Evolutionary conservation across 2,329 filamentous ascomycete genomes (phyloP), one percentile per base, ranked within the genome.

Genomic region (Raffaelea albimanens): DNA sequence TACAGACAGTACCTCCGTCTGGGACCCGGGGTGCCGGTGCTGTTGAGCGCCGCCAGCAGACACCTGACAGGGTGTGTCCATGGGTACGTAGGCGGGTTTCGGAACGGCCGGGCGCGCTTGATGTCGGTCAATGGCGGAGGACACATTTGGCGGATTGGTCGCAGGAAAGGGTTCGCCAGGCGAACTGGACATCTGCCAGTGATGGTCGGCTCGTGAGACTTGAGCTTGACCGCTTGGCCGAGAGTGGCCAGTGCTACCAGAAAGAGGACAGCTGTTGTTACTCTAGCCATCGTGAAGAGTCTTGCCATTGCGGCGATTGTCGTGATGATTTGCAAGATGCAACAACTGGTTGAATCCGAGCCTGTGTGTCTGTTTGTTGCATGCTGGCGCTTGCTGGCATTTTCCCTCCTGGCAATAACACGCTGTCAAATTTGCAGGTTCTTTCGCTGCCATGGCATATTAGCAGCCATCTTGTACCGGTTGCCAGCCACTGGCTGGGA

Each of bases 1-100:
- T 55, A 58, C 47, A 56, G 40, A 40, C 58, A 58, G 42, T 57
- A 54, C 23, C 50, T 52, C 18, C 18, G 19, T 39, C 31, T n/a
- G 19, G 11, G 39, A 21, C 25, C 38, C 19, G 9, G 11, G 16
- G 38, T 14, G 4, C 23, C 22, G 10, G 33, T 48, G 14, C n/a
- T 34, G 19, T 48, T 41, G 21, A 43, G 29, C 19, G 20, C 20
- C 4, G 43, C 23, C 19, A 40, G 44, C 21, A 50, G 31, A 21
- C 50, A 52, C 13, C 47, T 45, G 23, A 50, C 48, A 5, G 50
- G 47, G 36, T 52, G 48, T 25, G 50, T 48, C 50, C 50, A 52
- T 1, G 50, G 50, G 21, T 46, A 49, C n/a, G 36, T 25, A 4
- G 50, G 44, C 14, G 41, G 41, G 41, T 29, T 46, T 23, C 43